A percentile compares a stretch with the other conserved stretches of the same genome.
Conservation (phyloP, 2,329 filamentous ascomycete genomes). For the Trichoderma simmonsii region DNA sequence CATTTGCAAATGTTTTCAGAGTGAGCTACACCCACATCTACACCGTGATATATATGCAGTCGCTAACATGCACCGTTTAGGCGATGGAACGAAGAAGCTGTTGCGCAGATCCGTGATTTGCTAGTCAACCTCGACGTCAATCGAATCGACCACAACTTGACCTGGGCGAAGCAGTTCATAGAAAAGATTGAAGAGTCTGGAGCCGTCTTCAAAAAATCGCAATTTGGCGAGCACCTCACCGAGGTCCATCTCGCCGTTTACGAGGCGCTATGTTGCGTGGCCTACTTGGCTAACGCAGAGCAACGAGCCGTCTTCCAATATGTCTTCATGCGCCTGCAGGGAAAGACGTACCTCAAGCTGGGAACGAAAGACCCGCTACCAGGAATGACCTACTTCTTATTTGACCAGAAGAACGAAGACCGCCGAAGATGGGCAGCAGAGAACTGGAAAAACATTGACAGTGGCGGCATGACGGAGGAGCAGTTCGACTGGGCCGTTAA, state of each 20-base stretch:
- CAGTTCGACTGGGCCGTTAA: conserved; percentile 89
- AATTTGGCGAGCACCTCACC: conserved; percentile 47
- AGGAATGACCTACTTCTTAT: conserved; percentile 81
- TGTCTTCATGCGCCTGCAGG: conserved; percentile 72
- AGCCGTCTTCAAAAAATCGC: conserved; percentile 44
- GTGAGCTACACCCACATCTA: conserved; percentile 32
- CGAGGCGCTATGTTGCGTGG: conserved; percentile 80
- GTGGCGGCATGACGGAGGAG: conserved; percentile 58
- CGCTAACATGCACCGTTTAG: conserved; percentile 29
- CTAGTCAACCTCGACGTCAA: conserved; percentile 59
- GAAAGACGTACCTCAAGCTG: conserved; percentile 74
- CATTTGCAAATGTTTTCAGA: conserved; percentile 62
- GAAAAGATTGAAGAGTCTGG: conserved; percentile 48
- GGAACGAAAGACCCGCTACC: conserved; percentile 70
- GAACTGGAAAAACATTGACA: conserved; percentile 49
- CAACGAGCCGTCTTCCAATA: conserved; percentile 66
- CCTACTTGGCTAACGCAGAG: conserved; percentile 62
- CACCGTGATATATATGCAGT: too few relatives aligned
- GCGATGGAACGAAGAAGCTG: conserved; percentile 48
- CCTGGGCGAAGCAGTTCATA: conserved; percentile 55
- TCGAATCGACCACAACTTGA: conserved; percentile 59
- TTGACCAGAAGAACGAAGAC: conserved; percentile 59
- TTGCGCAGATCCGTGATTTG: conserved; percentile 51
- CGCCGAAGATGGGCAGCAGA: conserved; percentile 38
- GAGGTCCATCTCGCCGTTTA: conserved; percentile 77